Conservation (phyloP, 805 yeast genomes). For the Candida andamanensis region DNA sequence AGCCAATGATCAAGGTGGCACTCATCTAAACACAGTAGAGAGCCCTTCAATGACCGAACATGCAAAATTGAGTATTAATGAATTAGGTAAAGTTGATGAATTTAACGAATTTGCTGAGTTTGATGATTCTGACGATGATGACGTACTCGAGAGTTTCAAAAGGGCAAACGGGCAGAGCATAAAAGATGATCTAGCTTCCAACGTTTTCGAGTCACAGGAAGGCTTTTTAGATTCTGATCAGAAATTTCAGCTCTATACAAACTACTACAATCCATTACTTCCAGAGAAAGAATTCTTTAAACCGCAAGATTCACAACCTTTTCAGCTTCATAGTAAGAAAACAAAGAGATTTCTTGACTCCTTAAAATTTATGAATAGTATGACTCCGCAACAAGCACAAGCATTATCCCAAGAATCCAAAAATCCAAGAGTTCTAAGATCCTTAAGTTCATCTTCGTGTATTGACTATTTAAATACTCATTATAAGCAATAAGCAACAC, state of each 20-base stretch:
- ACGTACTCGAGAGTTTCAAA: too few relatives aligned
- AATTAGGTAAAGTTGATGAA: constrained; percentile 8
- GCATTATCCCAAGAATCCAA: constrained; percentile 1
- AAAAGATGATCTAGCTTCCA: constrained; percentile 16
- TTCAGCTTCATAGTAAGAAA: constrained; percentile 3
- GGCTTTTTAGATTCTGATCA: constrained; percentile 39
- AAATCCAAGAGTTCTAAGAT: not conserved
- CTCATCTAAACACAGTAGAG: not conserved
- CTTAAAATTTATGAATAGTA: constrained; percentile 2
- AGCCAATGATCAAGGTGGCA: not conserved
- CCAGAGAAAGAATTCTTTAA: constrained; percentile 13
- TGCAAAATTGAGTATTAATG: not conserved
- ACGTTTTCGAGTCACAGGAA: constrained; percentile 20
- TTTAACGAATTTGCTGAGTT: constrained; percentile 21
- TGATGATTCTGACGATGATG: constrained; percentile 3
- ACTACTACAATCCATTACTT: constrained; percentile 23
- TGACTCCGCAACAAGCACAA: constrained; percentile 2
- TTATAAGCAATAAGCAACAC: not conserved
- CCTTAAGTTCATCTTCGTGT: not conserved
- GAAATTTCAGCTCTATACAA: constrained; percentile 36
- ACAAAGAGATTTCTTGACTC: constrained; percentile 5
- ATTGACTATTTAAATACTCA: constrained; percentile 3
- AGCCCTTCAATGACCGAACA: not conserved
- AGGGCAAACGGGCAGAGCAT: too few relatives aligned
- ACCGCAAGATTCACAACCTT: constrained; percentile 14